These are phyloP conservation scores for Nicotiana tomentosiformis DNA, from an alignment of 257 asterid genomes.

Conservation along the genomic window DNA sequence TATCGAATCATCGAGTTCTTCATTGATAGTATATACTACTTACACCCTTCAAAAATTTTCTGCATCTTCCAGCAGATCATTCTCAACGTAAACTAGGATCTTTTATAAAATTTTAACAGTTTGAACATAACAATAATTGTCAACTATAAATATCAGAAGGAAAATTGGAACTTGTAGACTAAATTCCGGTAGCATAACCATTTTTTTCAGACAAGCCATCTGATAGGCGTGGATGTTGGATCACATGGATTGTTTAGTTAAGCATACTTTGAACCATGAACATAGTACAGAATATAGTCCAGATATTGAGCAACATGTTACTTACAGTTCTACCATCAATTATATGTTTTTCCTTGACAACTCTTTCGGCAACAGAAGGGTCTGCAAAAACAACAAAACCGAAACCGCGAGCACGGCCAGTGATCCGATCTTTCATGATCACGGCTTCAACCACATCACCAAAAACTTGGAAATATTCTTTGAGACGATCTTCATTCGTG, in stretches of 20 bases:
- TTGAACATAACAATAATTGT: not conserved
- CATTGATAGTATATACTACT: not conserved
- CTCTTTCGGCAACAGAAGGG: slow-evolving; percentile 81
- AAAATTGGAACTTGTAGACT: not conserved
- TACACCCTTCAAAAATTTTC: not conserved
- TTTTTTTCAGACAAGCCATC: not conserved
- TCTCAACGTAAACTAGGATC: not conserved
- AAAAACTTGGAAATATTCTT: slow-evolving; percentile 65
- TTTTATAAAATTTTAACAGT: not conserved
- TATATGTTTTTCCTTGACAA: slow-evolving; percentile 71
- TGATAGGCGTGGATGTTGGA: not conserved
- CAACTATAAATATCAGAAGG: not conserved
- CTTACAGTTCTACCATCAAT: slow-evolving; percentile 92
- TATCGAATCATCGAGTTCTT: not conserved
- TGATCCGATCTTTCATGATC: slow-evolving; percentile 86
- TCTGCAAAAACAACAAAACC: slow-evolving; percentile 82
- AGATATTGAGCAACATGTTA: slow-evolving; percentile 8
- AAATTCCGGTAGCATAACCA: slow-evolving; percentile 4
- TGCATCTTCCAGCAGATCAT: not conserved
- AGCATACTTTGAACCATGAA: not conserved
- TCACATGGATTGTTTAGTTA: not conserved
- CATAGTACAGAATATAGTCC: not conserved
- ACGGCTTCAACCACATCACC: slow-evolving; percentile 87
- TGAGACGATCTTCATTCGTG: slow-evolving; percentile 79
- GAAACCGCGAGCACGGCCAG: slow-evolving; percentile 96